Evolutionary conservation across 192 early-diverging fungal genomes (phyloP), one percentile per base, ranked within the genome.

Genomic region (Martensiomyces pterosporus): DNA sequence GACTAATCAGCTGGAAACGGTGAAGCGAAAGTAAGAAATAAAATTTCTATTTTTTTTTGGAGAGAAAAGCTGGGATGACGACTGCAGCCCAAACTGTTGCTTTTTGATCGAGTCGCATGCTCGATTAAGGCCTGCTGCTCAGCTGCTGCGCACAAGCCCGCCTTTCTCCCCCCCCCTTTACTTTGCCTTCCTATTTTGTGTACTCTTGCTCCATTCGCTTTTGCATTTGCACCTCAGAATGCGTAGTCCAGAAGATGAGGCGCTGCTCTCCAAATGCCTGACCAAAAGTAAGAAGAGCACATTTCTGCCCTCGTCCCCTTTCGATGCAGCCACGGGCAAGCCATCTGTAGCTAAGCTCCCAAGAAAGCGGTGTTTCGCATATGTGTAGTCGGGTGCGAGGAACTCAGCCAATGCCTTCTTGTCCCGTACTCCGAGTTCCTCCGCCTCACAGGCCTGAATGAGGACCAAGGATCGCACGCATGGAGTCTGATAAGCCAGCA

Each of bases 401-500:
- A 55, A 9, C 16, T 45, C 14, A 4, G 32, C 35, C 52, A 64
- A n/a, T 72, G 68, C n/a, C 44, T 72, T 40, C 49, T 60, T 3
- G 17, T 64, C 29, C 61, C 61, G 6, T 52, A 27, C 32, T 7
- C 52, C 8, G 49, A 56, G 40, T 54, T 72, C 24, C 35, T 39
- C 36, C 68, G 57, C 16, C 17, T 46, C 2, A 52, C 48, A 15
- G 54, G 57, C 6, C 61, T 72, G 0, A 38, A 36, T 5, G 29
- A 41, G 1, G 25, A 40, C 33, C 60, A 64, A 17, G 50, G 38
- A 3, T 25, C 33, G 10, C 50, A 35, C 2, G 57, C 49, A 0
- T 64, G 61, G 47, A 0, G 2, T 2, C 49, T 55, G 16, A 23
- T 72, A 14, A 19, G 52, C 49, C 15, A 19, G 18, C 25, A 32